Base-by-base conservation (phyloP, 2,329 filamentous ascomycete genomes). In the Cercospora sojina region DNA sequence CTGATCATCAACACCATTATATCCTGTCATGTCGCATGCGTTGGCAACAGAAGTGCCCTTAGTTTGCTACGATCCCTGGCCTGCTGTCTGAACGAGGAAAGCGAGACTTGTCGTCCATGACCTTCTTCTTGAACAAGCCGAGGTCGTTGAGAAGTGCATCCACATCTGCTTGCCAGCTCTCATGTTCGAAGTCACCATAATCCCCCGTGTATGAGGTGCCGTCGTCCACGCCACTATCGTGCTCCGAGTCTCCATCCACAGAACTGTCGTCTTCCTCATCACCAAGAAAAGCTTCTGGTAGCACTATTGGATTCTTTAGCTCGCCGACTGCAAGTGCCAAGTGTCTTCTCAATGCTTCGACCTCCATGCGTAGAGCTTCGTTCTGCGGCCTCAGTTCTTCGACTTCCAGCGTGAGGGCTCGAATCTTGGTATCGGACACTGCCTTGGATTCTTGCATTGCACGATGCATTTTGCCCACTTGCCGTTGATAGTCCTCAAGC, bases 391-490 rank as follows among this genome's bases (percentile, higher is more conserved):
- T 74, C 18, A 84, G 73, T 66, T 83, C 81, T 49, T 84, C 83
- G 10, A 83, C 78, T 70, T 84, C 83, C 25, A 73, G 73, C 0
- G 78, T 90, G 62, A 99, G 81, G 70, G 90, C 92, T 72, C 92
- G 89, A 77, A 99, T 97, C 84, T 97, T 97, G 82, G 91, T 92
- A 77, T 98, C 94, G 31, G 91, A 90, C 13, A 98, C 91, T 78
- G 96, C 90, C 67, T 90, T 88, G 69, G 90, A 90, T 81, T 99
- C 95, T 78, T 98, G 93, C 93, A 97, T 97, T 79, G 96, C 87
- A 67, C 93, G 89, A 79, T 98, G 93, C 90, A 99, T 93, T 64
- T 90, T 87, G 57, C 88, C 85, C 18, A 99, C 95, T 74, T 93
- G 91, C 70, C 89, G 88, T 81, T 99, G 95, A 79, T 98, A 99